Base-by-base conservation (phyloP, 176 grass and related monocot species). In the Poa pratensis region DNA sequence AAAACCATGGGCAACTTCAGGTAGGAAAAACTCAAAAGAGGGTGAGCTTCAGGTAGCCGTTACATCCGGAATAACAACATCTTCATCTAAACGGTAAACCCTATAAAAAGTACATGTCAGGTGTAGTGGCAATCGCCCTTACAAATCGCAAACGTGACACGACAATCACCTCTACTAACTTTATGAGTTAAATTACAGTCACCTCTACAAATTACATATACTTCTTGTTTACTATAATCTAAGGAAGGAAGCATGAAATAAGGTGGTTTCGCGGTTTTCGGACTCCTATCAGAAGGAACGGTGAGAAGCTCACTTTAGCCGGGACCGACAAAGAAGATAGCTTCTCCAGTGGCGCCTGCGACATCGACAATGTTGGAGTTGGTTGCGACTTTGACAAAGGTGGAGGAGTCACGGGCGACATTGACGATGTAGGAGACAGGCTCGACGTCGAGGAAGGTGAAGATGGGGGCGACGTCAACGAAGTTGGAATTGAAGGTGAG, bases 161-260 rank as follows among this genome's bases (percentile, higher is more conserved):
- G 76, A 17, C 76, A 60, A 61, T 60, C 76, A 24, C 76, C 76
- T 78, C 76, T 78, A 42, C 13, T 59, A 59, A 59, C 19, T 11
- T 19, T 28, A 53, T 75, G 73, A 53, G 48, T 75, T 52, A 53
- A 5, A 75, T 48, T 53, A 18, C 76, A 78, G 55, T 26, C 54
- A 16, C 76, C 76, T 60, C n/a, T 60, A 39, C 53, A 78, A 9
- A 59, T 50, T 78, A 43, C 54, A 43, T 60, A 26, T 24, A 78
- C 76, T 43, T 78, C 76, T 11, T 78, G 54, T 18, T 35, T 78
- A 40, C 7, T 23, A 54, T 42, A 78, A 60, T 78, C 76, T 24
- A 40, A 24, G 7, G 34, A 60, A 26, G 76, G 76, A 60, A 78
- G 76, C 42, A 61, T 7, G 35, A 61, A 78, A 43, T 17, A 61